Percentiles rank a stretch among this genome's conserved stretches.
Conservation (phyloP, 768 basidiomycete genomes). For the Leucosporidium scottii region DNA sequence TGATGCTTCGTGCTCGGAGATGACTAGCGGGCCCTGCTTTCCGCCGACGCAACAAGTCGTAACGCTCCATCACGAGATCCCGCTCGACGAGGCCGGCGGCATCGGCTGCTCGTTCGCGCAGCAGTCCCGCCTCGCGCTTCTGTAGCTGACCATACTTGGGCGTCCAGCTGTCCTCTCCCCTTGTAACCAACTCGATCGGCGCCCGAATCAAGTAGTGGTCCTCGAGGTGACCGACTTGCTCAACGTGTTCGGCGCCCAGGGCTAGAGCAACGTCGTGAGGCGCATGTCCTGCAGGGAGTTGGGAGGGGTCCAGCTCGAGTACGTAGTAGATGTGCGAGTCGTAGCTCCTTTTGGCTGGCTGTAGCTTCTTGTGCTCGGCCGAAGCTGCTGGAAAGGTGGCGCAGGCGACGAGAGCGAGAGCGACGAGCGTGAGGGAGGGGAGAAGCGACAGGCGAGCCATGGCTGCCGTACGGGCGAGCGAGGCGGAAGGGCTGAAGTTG, state of each 20-base stretch:
- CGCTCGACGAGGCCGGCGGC: conserved; percentile 23
- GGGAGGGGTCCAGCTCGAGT: conserved; percentile 39
- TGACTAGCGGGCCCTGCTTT: not conserved
- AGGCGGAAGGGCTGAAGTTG: too few relatives aligned
- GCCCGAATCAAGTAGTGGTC: conserved; percentile 77
- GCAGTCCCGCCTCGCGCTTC: conserved; percentile 1
- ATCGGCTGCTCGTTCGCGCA: too few relatives aligned
- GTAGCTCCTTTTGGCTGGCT: conserved; percentile 41
- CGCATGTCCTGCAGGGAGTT: conserved; percentile 44
- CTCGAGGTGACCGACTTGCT: conserved; percentile 72
- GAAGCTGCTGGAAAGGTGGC: not conserved
- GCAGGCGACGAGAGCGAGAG: not conserved
- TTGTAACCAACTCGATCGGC: conserved; percentile 20
- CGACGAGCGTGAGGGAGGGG: not conserved
- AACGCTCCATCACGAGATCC: conserved; percentile 31
- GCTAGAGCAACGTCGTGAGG: conserved; percentile 55
- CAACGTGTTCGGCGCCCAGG: conserved; percentile 76
- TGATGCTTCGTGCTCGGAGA: not conserved
- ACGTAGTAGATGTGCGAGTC: conserved; percentile 65
- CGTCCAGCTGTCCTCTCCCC: conserved; percentile 38
- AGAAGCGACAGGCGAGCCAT: not conserved
- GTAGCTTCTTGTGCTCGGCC: not conserved
- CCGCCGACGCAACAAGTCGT: conserved; percentile 12
- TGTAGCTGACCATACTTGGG: not conserved
- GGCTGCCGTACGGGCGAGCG: too few relatives aligned